Conservation (phyloP, 495 filamentous ascomycete genomes). For the Bryoglossum gracile region DNA sequence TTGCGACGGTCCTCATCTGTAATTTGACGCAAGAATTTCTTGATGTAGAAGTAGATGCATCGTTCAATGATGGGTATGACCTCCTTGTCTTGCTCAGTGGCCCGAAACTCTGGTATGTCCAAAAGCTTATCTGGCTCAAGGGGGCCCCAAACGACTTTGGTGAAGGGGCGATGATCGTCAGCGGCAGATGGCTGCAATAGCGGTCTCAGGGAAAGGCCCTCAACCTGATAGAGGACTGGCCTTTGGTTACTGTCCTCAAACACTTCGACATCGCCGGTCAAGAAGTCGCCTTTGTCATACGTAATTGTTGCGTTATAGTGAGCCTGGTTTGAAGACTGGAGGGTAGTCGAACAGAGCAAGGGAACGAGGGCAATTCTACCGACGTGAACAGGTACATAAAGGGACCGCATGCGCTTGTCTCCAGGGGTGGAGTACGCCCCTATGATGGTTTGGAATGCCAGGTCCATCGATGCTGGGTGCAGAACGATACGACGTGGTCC, state of each 20-base stretch:
- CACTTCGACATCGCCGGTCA: background rate
- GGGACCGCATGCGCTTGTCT: conserved; percentile 26
- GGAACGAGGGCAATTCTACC: conserved; percentile 21
- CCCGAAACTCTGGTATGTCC: background rate
- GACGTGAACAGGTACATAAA: conserved; percentile 31
- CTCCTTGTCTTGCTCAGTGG: background rate
- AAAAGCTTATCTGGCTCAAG: background rate
- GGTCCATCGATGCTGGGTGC: conserved; percentile 37
- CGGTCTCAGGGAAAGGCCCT: background rate
- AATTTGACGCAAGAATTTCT: background rate
- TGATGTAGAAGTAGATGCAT: background rate
- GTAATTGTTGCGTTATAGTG: background rate
- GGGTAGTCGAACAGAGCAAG: conserved; percentile 13
- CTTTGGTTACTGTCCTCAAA: background rate
- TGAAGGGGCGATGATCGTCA: background rate
- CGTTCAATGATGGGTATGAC: background rate
- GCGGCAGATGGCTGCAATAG: background rate
- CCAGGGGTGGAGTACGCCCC: conserved; percentile 32
- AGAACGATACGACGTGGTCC: conserved; percentile 4
- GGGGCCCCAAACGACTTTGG: background rate
- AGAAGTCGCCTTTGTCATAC: background rate
- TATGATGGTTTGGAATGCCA: conserved; percentile 36
- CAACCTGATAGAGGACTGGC: background rate
- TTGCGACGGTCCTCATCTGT: background rate
- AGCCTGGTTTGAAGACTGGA: background rate